phyloP scores from a whole-genome alignment of 192 early-diverging fungal species.

The Coemansia erecta region DNA sequence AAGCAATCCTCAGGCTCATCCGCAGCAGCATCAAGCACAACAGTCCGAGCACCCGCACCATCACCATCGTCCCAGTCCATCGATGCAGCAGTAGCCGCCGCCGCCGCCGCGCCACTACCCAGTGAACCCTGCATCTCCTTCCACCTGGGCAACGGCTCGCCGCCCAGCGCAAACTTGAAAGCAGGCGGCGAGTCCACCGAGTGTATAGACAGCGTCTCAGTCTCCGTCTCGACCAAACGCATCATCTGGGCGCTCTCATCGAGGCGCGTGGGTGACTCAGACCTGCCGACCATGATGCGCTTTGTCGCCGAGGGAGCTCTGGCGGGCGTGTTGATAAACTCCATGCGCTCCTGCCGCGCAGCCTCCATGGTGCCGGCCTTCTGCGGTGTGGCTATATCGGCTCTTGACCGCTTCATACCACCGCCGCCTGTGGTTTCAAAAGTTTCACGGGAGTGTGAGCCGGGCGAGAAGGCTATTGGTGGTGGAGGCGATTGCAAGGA shows the following conservation, averaged over 20 bases:
- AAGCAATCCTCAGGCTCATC: too few relatives aligned
- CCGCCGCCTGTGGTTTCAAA: background rate
- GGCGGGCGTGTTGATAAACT: constrained; percentile 40
- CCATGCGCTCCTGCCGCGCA: constrained; percentile 18
- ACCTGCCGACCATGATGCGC: constrained; percentile 19
- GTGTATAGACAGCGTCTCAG: constrained; percentile 3
- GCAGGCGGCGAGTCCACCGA: background rate
- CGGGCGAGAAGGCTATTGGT: background rate
- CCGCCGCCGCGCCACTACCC: too few relatives aligned
- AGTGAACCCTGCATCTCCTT: too few relatives aligned
- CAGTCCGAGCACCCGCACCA: too few relatives aligned
- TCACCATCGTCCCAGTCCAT: background rate
- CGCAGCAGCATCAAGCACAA: background rate
- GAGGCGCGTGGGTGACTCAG: constrained; percentile 24
- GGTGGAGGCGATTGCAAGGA: constrained; percentile 7
- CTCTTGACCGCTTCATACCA: constrained; percentile 32
- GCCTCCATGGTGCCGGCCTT: constrained; percentile 34
- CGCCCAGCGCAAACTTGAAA: background rate
- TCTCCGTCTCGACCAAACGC: constrained; percentile 5
- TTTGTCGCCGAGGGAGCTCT: constrained; percentile 41
- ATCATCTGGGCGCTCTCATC: constrained; percentile 3
- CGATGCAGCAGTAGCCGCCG: too few relatives aligned
- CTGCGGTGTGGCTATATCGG: constrained; percentile 42
- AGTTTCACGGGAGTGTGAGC: background rate
- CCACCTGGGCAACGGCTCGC: background rate